Evolutionary conservation across 768 basidiomycete genomes (phyloP).

Genomic region (Panus rudis): DNA sequence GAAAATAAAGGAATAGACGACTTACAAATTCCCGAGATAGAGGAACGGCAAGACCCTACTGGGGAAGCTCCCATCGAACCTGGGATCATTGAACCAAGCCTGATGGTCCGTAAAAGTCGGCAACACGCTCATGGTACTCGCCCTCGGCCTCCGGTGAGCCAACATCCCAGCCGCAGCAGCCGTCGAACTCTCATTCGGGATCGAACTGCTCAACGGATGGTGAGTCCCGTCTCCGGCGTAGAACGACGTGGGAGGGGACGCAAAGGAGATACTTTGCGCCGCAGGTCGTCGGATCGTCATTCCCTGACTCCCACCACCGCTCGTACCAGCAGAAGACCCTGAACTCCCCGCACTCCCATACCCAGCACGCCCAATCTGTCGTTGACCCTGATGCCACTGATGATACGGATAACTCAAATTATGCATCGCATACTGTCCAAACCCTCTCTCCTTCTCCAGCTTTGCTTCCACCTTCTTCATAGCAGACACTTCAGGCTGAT

Average conservation of each 20-base stretch:
- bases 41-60: slow-evolving; percentile 88
- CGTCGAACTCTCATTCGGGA: slow-evolving; percentile 1
- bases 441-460: slow-evolving; percentile 29
- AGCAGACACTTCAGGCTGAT: slow-evolving; percentile 70
- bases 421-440: slow-evolving; percentile 1
- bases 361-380: no score
- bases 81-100: slow-evolving; percentile 89
- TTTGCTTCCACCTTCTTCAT: slow-evolving; percentile 62
- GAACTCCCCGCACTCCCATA: not conserved
- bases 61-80: slow-evolving; percentile 95
- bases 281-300: slow-evolving; percentile 6
- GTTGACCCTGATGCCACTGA: no score
- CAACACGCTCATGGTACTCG: slow-evolving; percentile 61
- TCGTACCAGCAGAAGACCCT: not conserved
- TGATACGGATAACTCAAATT: no score
- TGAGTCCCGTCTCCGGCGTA: not conserved
- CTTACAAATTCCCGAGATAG: slow-evolving; percentile 91
- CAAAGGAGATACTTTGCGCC: slow-evolving; percentile 8
- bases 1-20: slow-evolving; percentile 18
- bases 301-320: not conserved
- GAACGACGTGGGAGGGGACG: slow-evolving; percentile 4
- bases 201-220: slow-evolving; percentile 3
- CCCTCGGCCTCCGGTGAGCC: slow-evolving; percentile 46
- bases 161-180: not conserved
- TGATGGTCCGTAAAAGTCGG: slow-evolving; percentile 68